Percentiles rank a stretch among this genome's conserved stretches.
These are phyloP conservation scores for Penicillium fuscoglaucum DNA, from an alignment of 2,329 filamentous ascomycete genomes.

Conservation along the genomic window DNA sequence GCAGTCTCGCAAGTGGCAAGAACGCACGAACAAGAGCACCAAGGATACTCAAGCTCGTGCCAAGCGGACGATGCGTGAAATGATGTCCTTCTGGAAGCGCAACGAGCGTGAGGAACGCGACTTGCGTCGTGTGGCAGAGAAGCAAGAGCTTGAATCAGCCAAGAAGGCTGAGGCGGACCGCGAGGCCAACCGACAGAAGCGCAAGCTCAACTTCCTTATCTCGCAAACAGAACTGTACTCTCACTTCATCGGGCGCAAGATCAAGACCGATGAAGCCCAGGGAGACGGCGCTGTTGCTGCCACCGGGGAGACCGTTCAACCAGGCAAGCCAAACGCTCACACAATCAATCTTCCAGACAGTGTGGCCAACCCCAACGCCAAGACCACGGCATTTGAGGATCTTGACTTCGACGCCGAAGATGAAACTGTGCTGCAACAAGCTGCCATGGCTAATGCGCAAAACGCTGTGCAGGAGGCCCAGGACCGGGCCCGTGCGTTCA, in stretches of 20 bases:
- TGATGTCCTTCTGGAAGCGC: conserved; percentile 99
- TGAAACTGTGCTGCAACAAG: conserved; percentile 74
- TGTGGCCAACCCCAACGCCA: conserved; percentile 56
- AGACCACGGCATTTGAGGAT: conserved; percentile 91
- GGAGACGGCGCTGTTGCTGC: conserved; percentile 72
- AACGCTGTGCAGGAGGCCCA: conserved; percentile 94
- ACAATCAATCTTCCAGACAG: conserved; percentile 51
- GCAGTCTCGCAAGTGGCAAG: conserved; percentile 95
- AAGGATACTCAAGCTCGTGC: conserved; percentile 96
- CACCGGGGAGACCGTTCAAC: conserved; percentile 47
- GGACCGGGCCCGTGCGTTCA: conserved; percentile 89
- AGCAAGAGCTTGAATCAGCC: conserved; percentile 92
- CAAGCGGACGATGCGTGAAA: conserved; percentile 98
- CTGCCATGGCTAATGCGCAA: conserved; percentile 93
- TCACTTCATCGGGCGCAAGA: conserved; percentile 99
- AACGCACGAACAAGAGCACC: conserved; percentile 95
- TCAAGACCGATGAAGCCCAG: conserved; percentile 95
- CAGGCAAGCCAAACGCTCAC: conserved; percentile 39
- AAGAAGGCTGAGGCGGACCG: conserved; percentile 96
- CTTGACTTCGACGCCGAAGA: conserved; percentile 96
- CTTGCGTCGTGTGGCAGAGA: conserved; percentile 87
- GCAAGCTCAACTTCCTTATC: conserved; percentile 98
- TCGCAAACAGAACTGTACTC: conserved; percentile 98
- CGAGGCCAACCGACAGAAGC: conserved; percentile 94
- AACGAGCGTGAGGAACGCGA: conserved; percentile 98